Conservation (phyloP, 1,284 basidiomycete species). For the Ustilago curta region DNA sequence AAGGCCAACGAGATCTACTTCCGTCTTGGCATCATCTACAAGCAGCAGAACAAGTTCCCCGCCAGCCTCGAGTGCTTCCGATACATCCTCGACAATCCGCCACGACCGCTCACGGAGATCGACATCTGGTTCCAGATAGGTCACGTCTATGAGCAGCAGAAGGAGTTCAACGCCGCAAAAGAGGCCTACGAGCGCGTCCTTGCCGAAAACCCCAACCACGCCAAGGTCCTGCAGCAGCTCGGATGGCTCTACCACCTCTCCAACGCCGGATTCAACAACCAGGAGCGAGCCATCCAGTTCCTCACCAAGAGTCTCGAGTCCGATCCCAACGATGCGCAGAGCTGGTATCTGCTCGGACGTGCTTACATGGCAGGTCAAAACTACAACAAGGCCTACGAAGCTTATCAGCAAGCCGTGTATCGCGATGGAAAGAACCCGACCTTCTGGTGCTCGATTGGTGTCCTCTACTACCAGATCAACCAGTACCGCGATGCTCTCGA, state of each 20-base stretch:
- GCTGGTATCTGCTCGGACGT: slow-evolving; percentile 97
- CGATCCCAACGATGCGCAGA: slow-evolving; percentile 96
- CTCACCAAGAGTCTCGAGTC: slow-evolving; percentile 81
- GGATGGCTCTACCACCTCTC: slow-evolving; percentile 98
- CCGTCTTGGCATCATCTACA: slow-evolving; percentile 98
- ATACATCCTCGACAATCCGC: slow-evolving; percentile 93
- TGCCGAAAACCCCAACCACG: slow-evolving; percentile 89
- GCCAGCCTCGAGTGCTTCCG: slow-evolving; percentile 77
- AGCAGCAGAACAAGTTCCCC: slow-evolving; percentile 88
- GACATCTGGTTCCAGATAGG: slow-evolving; percentile 99
- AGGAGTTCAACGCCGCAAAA: slow-evolving; percentile 90
- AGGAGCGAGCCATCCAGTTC: slow-evolving; percentile 91
- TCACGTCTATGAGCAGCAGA: slow-evolving; percentile 96
- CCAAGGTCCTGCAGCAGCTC: slow-evolving; percentile 96
- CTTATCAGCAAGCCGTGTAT: slow-evolving; percentile 98
- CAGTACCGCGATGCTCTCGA: slow-evolving; percentile 98
- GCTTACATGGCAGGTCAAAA: slow-evolving; percentile 99
- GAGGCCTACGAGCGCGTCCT: slow-evolving; percentile 98
- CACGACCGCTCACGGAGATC: slow-evolving; percentile 92
- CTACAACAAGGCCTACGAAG: slow-evolving; percentile 99
- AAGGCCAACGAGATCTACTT: slow-evolving; percentile 99
- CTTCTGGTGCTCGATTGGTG: slow-evolving; percentile 99
- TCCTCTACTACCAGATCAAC: slow-evolving; percentile 99
- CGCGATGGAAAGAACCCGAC: slow-evolving; percentile 98
- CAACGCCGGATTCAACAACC: slow-evolving; percentile 91